Evolutionary conservation across 192 early-diverging fungal species (phyloP), one percentile per base, ranked within the genome.

Genomic region (Entophlyctis helioformis): DNA sequence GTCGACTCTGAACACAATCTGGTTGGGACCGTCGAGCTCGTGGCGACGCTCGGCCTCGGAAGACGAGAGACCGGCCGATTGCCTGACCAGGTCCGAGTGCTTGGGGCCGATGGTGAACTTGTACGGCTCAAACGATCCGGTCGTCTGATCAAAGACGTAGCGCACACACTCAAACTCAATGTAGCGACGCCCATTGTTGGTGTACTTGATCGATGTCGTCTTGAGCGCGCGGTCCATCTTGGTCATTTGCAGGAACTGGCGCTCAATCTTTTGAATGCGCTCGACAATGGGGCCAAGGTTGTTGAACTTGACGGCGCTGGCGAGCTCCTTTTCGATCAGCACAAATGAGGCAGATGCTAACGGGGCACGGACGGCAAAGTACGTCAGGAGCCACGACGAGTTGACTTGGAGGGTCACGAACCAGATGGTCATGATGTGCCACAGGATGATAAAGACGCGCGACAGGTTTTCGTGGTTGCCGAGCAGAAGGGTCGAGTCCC

Each of bases 371-470:
- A 78, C 58, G n/a, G 81, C 67, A 64, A 84, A 89, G 56, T 76
- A 84, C 49, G 79, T 82, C 44, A 76, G 70, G n/a, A 79, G 43
- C 8, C 63, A 52, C 36, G 48, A 33, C 31, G 64, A 59, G 39
- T 42, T 54, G 1, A 66, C 46, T 40, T 76, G 62, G 24, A 86
- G 38, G 4, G 58, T 48, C 4, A 74, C 48, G 44, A 86, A 73
- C 86, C 84, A 86, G n/a, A 78, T 48, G n/a, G 60, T 72, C 6
- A 71, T 56, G 27, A 85, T 33, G 46, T 85, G 81, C 86, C 86
- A 89, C 15, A 84, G 64, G 36, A 81, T 59, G 46, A 81, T 76
- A 56, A 85, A 80, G 29, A 78, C 72, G 15, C 67, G 57, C 16
- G 73, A 75, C 6, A 75, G 72, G 22, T 74, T 60, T 46, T 72